These are phyloP conservation scores for Metschnikowia gelsemii DNA, from an alignment of 805 yeast genomes.

Conservation along the genomic window DNA sequence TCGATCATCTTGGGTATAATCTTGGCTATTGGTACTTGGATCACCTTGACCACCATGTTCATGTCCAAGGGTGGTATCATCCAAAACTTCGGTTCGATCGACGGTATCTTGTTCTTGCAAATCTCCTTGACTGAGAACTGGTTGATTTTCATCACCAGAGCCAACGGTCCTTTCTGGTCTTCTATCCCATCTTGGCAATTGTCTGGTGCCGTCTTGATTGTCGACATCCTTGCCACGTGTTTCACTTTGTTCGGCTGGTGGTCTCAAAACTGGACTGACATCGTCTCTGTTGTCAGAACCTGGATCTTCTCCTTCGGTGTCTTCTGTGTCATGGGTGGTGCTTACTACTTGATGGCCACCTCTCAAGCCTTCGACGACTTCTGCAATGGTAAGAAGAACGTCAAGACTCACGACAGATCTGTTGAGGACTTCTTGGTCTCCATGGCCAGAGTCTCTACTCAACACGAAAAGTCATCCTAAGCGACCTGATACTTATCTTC, in stretches of 20 bases:
- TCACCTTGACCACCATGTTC: conserved; percentile 92
- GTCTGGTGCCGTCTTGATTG: conserved; percentile 87
- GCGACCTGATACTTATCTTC: conserved; percentile 1
- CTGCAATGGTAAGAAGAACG: conserved; percentile 75
- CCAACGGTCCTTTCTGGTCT: conserved; percentile 98
- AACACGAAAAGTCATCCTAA: conserved; percentile 78
- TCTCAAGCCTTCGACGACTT: conserved; percentile 78
- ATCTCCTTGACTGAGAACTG: conserved; percentile 95
- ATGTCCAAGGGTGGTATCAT: conserved; percentile 88
- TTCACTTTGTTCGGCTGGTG: conserved; percentile 96
- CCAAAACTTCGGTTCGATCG: conserved; percentile 93
- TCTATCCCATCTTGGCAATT: conserved; percentile 95
- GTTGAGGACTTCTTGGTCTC: conserved; percentile 82
- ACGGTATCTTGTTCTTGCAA: conserved; percentile 91
- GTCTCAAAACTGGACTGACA: conserved; percentile 96
- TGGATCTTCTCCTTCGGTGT: conserved; percentile 96
- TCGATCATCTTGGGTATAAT: conserved; percentile 82
- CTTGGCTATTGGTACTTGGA: conserved; percentile 92
- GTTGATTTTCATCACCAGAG: conserved; percentile 96
- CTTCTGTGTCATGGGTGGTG: conserved; percentile 95
- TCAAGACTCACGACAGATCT: conserved; percentile 64
- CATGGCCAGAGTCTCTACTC: conserved; percentile 87
- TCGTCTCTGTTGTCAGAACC: conserved; percentile 90
- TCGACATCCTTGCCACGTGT: conserved; percentile 89
- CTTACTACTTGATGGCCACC: conserved; percentile 88